These are phyloP conservation scores for Talaromyces ruber DNA, from an alignment of 495 filamentous ascomycete species.

Conservation along the genomic window DNA sequence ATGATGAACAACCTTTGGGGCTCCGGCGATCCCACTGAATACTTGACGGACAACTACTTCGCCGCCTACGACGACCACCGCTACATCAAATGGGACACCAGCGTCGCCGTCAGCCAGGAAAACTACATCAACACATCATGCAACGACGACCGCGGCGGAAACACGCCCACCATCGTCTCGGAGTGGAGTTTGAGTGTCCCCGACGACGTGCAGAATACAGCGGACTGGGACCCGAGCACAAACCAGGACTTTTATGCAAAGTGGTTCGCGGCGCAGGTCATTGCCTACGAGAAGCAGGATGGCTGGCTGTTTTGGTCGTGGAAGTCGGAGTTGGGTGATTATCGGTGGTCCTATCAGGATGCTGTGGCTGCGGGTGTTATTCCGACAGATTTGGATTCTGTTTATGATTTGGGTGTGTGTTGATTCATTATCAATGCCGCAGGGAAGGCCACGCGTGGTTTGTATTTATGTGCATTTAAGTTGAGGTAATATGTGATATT, in stretches of 20 bases:
- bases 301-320: constrained; percentile 61
- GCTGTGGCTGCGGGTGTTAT: constrained; percentile 39
- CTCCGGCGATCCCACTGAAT: constrained; percentile 38
- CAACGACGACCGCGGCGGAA: constrained; percentile 35
- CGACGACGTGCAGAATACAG: constrained; percentile 30
- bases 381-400: constrained; percentile 26
- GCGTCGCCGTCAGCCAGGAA: constrained; percentile 27
- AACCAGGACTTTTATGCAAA: constrained; percentile 45
- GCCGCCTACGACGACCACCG: constrained; percentile 46
- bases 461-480: neutral
- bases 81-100: constrained; percentile 45
- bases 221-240: constrained; percentile 34
- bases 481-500: neutral
- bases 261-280: constrained; percentile 54
- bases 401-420: constrained; percentile 9
- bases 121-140: constrained; percentile 44
- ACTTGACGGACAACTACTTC: constrained; percentile 27
- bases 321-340: constrained; percentile 50
- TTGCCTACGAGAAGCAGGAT: constrained; percentile 45
- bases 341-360: constrained; percentile 50
- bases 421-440: neutral
- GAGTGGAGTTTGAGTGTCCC: constrained; percentile 48
- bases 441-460: no score
- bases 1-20: constrained; percentile 49
- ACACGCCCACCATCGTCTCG: constrained; percentile 42